Evolutionary conservation across 148 eudicot genomes (phyloP), one percentile per base, ranked within the genome.

Genomic region (Persicaria maculosa): DNA sequence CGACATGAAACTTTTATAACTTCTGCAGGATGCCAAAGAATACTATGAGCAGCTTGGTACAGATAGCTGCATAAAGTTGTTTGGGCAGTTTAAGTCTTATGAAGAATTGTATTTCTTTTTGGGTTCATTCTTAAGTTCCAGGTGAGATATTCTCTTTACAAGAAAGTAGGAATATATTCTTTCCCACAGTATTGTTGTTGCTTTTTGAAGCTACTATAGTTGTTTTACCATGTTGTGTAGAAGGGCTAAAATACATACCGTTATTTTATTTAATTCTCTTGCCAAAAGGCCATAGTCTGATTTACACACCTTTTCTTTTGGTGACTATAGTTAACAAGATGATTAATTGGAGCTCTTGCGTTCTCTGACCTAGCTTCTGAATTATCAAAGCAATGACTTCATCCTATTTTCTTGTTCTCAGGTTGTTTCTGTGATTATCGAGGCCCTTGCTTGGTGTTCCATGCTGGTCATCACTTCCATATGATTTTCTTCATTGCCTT

Each of bases 81-180:
- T 93, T 85, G 98, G 91, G 92, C 93, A 93, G 77, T 93, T 93
- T 68, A 93, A 91, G 80, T 93, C 98, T 15, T 93, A 93, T 80
- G 98, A 93, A 75, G 98, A 97, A 72, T 75, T 93, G 44, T 93
- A 93, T 81, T 93, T 93, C 87, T 93, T 93, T 85, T 79, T 93
- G 81, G 98, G 98, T 20, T 91, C 98, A 68, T 91, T 83, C 81
- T 79, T 93, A 84, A 94, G 98, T 81, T 94, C 98, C 79, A 94
- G 98, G 98, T 94, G 74, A n/a, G n/a, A 79, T 57, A 55, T 40
- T 75, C 74, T 25, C 68, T 5, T 72, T 62, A 9, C 67, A 22
- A 61, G 67, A 25, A 61, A 61, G 67, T 61, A 61, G 43, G 9
- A 31, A n/a, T n/a, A 61, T 43, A 16, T 69, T 9, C 14, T 43